Evolutionary conservation across 2,329 filamentous ascomycete species (phyloP).

Genomic region (Ceratocystis lukuohia): DNA sequence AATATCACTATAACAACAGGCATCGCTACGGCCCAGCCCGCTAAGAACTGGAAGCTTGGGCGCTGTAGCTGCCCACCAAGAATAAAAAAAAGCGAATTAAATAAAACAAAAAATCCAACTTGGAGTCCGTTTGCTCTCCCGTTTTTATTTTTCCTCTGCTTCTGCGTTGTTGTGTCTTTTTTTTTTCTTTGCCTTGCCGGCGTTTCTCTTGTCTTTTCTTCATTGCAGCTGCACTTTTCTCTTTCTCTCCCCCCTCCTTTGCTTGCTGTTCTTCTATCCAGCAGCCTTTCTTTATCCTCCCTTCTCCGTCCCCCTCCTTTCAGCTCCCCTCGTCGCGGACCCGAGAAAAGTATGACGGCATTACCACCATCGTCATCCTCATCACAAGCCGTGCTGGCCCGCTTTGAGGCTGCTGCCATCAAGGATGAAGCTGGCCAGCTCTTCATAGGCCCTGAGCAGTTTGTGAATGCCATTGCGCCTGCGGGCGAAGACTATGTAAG

Average conservation of each 20-base stretch:
- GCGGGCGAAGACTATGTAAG: constrained; percentile 81
- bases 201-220: background rate
- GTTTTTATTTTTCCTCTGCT: constrained; percentile 3
- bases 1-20: background rate
- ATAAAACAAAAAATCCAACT: constrained; percentile 6
- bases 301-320: background rate
- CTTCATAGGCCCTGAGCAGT: constrained; percentile 72
- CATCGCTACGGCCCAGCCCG: background rate
- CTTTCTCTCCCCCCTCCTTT: background rate
- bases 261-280: background rate
- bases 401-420: constrained; percentile 62
- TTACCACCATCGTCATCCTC: background rate
- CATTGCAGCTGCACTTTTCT: background rate
- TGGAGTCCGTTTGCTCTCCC: constrained; percentile 7
- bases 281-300: background rate
- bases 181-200: constrained; percentile 3
- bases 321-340: background rate
- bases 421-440: constrained; percentile 66
- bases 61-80: background rate
- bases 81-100: background rate
- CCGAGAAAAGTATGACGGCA: constrained; percentile 10
- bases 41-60: background rate
- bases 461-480: constrained; percentile 81
- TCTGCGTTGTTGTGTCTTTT: constrained; percentile 9
- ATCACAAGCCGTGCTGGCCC: constrained; percentile 36